Evolutionary conservation across 225 moss, liverwort and hornwort species (phyloP).

Genomic region (Thuidium tamariscinum): DNA sequence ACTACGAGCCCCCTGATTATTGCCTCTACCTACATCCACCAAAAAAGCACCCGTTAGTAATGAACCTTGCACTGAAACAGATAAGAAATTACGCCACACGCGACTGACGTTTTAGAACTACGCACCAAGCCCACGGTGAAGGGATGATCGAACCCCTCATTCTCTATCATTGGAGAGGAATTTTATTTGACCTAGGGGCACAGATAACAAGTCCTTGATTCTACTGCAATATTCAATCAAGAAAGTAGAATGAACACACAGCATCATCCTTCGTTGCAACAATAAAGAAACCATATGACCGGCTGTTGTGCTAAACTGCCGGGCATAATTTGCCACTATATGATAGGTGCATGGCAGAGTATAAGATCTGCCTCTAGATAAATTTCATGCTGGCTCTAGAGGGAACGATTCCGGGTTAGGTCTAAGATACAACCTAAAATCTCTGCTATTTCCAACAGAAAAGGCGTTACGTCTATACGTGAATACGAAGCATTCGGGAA

Average conservation of each 20-base stretch:
- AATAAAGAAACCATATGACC: neutral
- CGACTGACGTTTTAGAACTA: neutral
- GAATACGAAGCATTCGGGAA: slow-evolving; percentile 10
- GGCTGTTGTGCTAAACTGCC: neutral
- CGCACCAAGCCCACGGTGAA: neutral
- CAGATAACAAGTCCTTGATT: neutral
- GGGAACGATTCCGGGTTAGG: neutral
- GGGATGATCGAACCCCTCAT: neutral
- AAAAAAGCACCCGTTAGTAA: neutral
- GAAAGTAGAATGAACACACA: neutral
- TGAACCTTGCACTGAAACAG: neutral
- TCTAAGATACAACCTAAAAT: neutral
- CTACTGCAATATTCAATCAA: neutral
- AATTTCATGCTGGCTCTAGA: neutral
- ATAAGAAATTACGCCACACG: neutral
- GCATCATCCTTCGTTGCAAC: neutral
- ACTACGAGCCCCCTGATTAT: slow-evolving; percentile 60
- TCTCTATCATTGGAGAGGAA: neutral
- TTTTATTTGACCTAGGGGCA: neutral
- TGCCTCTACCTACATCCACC: slow-evolving; percentile 67
- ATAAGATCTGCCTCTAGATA: neutral
- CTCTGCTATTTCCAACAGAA: neutral
- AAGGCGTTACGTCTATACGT: neutral
- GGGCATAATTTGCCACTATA: neutral
- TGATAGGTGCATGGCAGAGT: neutral